A percentile compares a stretch with the other conserved stretches of the same genome.
Conservation (phyloP, 2,329 filamentous ascomycete species). For the Uncinocarpus reesii region DNA sequence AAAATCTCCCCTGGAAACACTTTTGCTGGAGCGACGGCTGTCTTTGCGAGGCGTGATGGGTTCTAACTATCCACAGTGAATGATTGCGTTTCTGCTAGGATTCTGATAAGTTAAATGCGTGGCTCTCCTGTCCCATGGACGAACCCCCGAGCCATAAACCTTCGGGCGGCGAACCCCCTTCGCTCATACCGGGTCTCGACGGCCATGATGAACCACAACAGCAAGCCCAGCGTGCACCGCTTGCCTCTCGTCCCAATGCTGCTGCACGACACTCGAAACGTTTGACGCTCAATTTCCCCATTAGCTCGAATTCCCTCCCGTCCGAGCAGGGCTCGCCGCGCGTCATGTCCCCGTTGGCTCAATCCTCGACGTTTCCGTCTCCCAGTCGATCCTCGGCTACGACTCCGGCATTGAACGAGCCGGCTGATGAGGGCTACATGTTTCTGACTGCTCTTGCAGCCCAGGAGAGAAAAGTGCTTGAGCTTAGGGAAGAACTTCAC, state of each 20-base stretch:
- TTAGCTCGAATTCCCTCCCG: conserved; percentile 28
- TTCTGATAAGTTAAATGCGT: background rate
- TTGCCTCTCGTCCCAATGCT: conserved; percentile 27
- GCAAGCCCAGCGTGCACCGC: conserved; percentile 28
- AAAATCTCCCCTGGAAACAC: background rate
- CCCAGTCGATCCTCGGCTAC: conserved; percentile 20
- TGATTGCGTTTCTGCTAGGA: background rate
- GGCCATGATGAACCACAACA: conserved; percentile 18
- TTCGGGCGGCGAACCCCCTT: conserved; percentile 7
- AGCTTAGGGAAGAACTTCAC: conserved; percentile 78
- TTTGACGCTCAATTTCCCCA: conserved; percentile 40
- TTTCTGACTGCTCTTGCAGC: conserved; percentile 85
- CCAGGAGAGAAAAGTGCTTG: conserved; percentile 81
- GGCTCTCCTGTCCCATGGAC: conserved; percentile 12
- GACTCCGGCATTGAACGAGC: conserved; percentile 16
- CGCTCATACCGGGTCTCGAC: conserved; percentile 1
- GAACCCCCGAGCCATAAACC: conserved; percentile 4
- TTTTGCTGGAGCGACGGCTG: background rate
- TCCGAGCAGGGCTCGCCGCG: conserved; percentile 20
- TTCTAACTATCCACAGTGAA: background rate
- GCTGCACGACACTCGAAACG: conserved; percentile 37
- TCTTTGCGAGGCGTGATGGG: background rate
- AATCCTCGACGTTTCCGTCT: conserved; percentile 27
- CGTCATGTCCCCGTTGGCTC: conserved; percentile 27
- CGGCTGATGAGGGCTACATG: conserved; percentile 47